These are phyloP conservation scores for Nannochloropsis gaditana DNA, from an alignment of 108 stramenopile species.

Conservation along the genomic window DNA sequence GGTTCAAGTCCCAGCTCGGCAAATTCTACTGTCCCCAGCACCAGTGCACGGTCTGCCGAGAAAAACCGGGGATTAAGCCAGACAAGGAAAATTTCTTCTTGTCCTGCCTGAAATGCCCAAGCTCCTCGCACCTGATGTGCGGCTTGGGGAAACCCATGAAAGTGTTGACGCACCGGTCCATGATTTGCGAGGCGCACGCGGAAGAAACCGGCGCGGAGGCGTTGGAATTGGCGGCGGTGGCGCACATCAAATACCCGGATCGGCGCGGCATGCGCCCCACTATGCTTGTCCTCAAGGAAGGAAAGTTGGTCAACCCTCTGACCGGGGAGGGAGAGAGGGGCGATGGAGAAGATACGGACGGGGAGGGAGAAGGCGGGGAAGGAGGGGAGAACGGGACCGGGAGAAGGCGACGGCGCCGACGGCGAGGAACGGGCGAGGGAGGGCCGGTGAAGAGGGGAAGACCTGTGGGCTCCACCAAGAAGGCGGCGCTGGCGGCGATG, in stretches of 20 bases:
- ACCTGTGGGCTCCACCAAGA: constrained; percentile 18
- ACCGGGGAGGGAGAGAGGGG: constrained; percentile 1
- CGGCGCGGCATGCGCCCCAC: background rate
- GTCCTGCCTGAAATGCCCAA: background rate
- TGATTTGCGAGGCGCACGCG: constrained; percentile 25
- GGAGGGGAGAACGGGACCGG: constrained; percentile 21
- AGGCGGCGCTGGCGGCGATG: background rate
- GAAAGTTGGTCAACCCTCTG: background rate
- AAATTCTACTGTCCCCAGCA: constrained; percentile 48
- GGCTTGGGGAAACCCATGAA: background rate
- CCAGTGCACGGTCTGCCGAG: constrained; percentile 35
- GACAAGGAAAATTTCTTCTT: constrained; percentile 27
- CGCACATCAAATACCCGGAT: constrained; percentile 17
- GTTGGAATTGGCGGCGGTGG: background rate
- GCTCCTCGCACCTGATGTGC: background rate
- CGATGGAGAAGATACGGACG: background rate
- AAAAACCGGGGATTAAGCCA: constrained; percentile 16
- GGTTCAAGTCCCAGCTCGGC: constrained; percentile 23
- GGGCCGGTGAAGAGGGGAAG: constrained; percentile 12
- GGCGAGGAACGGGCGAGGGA: constrained; percentile 21
- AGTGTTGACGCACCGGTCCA: background rate
- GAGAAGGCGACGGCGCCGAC: background rate
- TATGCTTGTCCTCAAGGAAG: background rate
- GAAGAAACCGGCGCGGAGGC: constrained; percentile 22
- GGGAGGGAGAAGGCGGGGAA: background rate